phyloP scores from a whole-genome alignment of 164 flowering plant species.

The Vitis labrusca region DNA sequence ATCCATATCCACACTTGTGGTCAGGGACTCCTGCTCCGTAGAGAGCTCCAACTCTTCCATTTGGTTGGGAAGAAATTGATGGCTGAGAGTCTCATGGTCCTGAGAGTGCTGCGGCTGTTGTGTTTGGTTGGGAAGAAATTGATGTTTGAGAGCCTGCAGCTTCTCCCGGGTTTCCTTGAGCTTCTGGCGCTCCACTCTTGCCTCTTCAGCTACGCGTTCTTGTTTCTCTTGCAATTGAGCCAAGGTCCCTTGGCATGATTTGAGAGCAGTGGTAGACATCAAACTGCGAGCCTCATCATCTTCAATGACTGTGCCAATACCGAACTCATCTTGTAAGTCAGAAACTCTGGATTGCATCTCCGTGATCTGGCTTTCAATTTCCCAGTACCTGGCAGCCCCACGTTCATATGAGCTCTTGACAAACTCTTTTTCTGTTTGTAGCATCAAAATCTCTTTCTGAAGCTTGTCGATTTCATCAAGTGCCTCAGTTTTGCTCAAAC shows the following conservation, averaged over 20 bases:
- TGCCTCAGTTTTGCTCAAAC: conserved; percentile 49
- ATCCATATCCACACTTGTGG: background rate
- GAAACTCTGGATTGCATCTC: conserved; percentile 57
- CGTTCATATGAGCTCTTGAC: conserved; percentile 58
- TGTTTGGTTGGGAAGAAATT: conserved; percentile 13
- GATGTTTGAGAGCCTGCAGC: conserved; percentile 34
- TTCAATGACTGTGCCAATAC: conserved; percentile 49
- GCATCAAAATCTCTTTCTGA: conserved; percentile 62
- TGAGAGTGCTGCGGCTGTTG: conserved; percentile 13
- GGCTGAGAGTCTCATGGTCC: background rate
- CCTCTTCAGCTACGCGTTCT: conserved; percentile 41
- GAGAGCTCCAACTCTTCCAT: no score
- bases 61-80: no score
- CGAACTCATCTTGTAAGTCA: conserved; percentile 70
- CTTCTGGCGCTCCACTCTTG: conserved; percentile 40
- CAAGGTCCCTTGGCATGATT: conserved; percentile 62
- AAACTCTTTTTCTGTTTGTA: conserved; percentile 87
- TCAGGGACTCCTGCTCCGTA: no score
- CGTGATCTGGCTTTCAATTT: conserved; percentile 57
- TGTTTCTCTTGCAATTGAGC: conserved; percentile 54
- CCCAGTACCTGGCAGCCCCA: conserved; percentile 56
- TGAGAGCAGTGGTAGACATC: conserved; percentile 68
- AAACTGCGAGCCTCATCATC: conserved; percentile 72
- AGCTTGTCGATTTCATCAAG: conserved; percentile 52
- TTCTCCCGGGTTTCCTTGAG: conserved; percentile 46